phyloP scores from a whole-genome alignment of 2,329 filamentous ascomycete genomes.

The Aureobasidium sp. region DNA sequence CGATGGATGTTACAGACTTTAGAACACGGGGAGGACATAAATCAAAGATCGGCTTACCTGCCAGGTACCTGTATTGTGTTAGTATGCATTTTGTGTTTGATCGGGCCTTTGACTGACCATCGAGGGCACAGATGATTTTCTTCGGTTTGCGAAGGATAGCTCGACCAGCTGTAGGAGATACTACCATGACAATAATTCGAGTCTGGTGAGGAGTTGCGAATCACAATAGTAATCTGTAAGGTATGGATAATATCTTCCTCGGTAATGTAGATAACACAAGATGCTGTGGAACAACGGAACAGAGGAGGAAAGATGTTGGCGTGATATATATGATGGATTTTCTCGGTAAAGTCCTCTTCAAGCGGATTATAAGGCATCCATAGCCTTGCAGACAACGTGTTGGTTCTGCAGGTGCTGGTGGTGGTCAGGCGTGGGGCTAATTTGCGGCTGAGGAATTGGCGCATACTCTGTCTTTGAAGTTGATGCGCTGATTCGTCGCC shows the following conservation, averaged over 20 bases:
- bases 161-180: background rate
- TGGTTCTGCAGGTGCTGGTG: background rate
- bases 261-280: background rate
- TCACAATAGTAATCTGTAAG: background rate
- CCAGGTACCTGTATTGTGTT: constrained; percentile 22
- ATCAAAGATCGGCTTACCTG: constrained; percentile 10
- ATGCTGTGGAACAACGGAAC: background rate
- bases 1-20: too few species aligned
- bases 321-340: background rate
- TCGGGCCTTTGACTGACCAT: background rate
- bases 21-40: background rate
- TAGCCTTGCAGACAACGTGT: constrained; percentile 5
- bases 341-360: background rate
- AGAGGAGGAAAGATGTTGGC: background rate
- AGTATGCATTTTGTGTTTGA: background rate
- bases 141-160: constrained; percentile 9
- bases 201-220: background rate
- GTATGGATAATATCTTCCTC: background rate
- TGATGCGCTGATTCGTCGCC: background rate
- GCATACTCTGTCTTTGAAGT: background rate
- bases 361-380: background rate
- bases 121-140: constrained; percentile 7
- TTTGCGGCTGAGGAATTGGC: constrained; percentile 6
- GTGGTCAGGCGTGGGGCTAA: constrained; percentile 5
- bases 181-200: background rate